These are phyloP conservation scores for Gossypioides kirkii DNA, from an alignment of 345 rosid genomes.

Conservation along the genomic window DNA sequence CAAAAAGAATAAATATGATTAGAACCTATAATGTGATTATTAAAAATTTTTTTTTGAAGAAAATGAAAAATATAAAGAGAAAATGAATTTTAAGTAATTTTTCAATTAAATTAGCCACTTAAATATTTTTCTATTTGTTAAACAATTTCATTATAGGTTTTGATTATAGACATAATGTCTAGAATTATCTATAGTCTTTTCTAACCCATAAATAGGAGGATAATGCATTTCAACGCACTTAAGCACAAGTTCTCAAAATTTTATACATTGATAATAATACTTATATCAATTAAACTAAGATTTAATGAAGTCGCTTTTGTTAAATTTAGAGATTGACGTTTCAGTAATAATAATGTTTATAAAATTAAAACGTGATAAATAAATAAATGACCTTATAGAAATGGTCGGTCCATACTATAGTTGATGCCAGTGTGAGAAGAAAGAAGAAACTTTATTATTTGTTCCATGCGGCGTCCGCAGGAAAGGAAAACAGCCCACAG, in stretches of 20 bases:
- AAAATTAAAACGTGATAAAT: neutral
- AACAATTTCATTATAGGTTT: accelerated
- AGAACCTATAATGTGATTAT: too few species aligned
- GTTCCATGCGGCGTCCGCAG: neutral
- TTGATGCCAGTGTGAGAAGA: neutral
- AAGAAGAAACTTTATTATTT: neutral
- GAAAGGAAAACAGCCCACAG: neutral
- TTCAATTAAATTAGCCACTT: too few species aligned
- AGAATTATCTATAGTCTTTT: accelerated
- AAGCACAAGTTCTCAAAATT: too few species aligned
- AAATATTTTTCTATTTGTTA: too few species aligned
- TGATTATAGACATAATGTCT: accelerated
- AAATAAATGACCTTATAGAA: neutral
- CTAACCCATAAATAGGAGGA: accelerated
- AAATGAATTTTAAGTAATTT: too few species aligned
- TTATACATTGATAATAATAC: too few species aligned
- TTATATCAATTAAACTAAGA: accelerated
- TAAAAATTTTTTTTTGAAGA: too few species aligned
- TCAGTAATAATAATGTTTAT: neutral
- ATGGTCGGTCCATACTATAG: neutral
- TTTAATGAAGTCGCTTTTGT: too few species aligned
- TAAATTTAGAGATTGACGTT: too few species aligned
- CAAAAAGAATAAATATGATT: too few species aligned
- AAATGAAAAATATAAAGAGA: too few species aligned
- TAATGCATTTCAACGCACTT: accelerated